Evolutionary conservation across 148 eudicot species (phyloP), one percentile per base, ranked within the genome.

Genomic region (Chenopodium suecicum): DNA sequence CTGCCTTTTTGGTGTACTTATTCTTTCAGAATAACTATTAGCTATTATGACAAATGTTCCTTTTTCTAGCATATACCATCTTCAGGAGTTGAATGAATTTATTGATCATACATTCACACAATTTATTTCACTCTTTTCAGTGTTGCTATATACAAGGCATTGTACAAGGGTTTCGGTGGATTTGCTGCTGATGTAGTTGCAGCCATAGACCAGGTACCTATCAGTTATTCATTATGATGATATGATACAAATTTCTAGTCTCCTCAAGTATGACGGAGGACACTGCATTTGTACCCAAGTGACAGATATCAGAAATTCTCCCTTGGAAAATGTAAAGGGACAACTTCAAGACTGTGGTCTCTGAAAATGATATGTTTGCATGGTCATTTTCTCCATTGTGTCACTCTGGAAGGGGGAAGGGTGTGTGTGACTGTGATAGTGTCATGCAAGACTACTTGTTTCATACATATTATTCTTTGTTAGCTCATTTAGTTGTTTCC

Each of bases 141-240:
- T 89, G 82, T 97, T 85, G 99, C 99, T 78, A 94, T 97, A 80
- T 97, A 97, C 89, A 97, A 94, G 88, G 97, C 99, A 66, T 82
- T 97, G 75, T 97, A 97, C 90, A 97, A 92, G 91, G 92, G 99
- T 86, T 94, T 97, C 79, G 99, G 99, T 82, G 99, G 99, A 66
- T 97, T 97, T 85, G 99, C 99, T 58, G 99, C 99, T 34, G 99
- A 97, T 83, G 99, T 97, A n/a, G 99, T 97, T 66, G 99, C 99
- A 80, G 99, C 99, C 86, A 97, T 97, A 86, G 99, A 97, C 84
- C 99, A 97, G 97, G 99, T 97, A 94, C 29, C 41, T 37, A 17
- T 77, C 29, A 25, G 2, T 65, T 46, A 19, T 80, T 25, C 37
- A 20, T 34, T 54, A 20, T 48, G 11, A 29, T 50, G 13, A 0